A percentile compares a stretch with the other conserved stretches of the same genome.
phyloP scores from a whole-genome alignment of 768 basidiomycete genomes.

The Cantharellus anzutake region DNA sequence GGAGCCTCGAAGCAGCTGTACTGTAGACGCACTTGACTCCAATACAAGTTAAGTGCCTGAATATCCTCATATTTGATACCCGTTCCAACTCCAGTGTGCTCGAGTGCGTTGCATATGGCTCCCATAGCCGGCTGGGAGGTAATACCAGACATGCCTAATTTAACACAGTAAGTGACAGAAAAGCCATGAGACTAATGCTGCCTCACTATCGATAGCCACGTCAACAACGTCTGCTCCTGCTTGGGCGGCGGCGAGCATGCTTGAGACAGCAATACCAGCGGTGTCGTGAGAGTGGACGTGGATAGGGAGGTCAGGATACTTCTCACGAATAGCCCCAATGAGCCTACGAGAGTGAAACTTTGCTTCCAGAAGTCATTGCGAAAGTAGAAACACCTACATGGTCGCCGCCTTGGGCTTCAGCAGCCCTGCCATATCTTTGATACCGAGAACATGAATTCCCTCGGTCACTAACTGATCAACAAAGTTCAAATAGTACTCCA shows the following conservation, averaged over 20 bases:
- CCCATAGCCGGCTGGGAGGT: conserved; percentile 99
- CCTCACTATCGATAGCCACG: conserved; percentile 91
- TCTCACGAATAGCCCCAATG: conserved; percentile 85
- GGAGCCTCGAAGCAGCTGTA: conserved; percentile 98
- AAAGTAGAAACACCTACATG: conserved; percentile 32
- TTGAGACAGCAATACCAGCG: conserved; percentile 93
- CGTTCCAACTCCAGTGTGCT: conserved; percentile 84
- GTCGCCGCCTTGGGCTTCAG: conserved; percentile 89
- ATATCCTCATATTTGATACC: conserved; percentile 96
- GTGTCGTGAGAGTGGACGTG: conserved; percentile 99
- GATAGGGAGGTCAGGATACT: conserved; percentile 93
- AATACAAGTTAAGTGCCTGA: conserved; percentile 92
- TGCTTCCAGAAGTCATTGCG: neutral
- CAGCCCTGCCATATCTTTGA: conserved; percentile 98
- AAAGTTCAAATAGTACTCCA: conserved; percentile 94
- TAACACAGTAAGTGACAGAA: neutral
- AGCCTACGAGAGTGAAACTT: conserved; percentile 29
- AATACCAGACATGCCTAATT: conserved; percentile 84
- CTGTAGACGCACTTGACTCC: conserved; percentile 90
- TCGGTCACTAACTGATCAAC: conserved; percentile 81
- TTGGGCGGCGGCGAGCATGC: conserved; percentile 86
- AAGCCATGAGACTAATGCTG: conserved; percentile 3
- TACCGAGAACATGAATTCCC: conserved; percentile 90
- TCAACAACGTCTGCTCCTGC: conserved; percentile 99
- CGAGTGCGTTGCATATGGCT: conserved; percentile 82